Conservation (phyloP, 2,329 filamentous ascomycete genomes). For the Knufia fluminis region DNA sequence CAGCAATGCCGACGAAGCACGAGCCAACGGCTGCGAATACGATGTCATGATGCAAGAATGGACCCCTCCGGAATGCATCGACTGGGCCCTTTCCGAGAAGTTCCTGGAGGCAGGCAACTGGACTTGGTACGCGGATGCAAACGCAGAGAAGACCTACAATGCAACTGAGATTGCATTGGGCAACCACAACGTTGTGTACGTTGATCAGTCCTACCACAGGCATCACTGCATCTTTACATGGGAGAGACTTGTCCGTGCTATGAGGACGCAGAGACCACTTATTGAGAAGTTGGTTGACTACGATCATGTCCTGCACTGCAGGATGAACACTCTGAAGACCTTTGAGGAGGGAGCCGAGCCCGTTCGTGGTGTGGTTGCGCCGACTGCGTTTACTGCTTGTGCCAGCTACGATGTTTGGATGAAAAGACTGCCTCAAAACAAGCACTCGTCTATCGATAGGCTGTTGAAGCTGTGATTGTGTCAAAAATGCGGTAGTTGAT, state of each 20-base stretch:
- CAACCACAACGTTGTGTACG: constrained; percentile 21
- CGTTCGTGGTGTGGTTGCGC: constrained; percentile 21
- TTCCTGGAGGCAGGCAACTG: constrained; percentile 22
- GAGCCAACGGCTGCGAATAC: constrained; percentile 19
- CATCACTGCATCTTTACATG: constrained; percentile 23
- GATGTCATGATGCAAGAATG: constrained; percentile 24
- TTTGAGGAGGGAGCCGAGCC: constrained; percentile 15
- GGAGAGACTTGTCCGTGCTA: constrained; percentile 21
- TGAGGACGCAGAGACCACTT: constrained; percentile 19
- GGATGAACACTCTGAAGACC: constrained; percentile 21
- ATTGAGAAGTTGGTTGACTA: constrained; percentile 23
- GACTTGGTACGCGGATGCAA: constrained; percentile 22
- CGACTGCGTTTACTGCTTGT: constrained; percentile 20
- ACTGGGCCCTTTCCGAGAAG: constrained; percentile 17
- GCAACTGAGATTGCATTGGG: constrained; percentile 20
- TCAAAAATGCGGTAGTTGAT: too few species aligned
- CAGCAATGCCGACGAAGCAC: constrained; percentile 15
- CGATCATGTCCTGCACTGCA: constrained; percentile 23
- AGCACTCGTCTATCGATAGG: constrained; percentile 15
- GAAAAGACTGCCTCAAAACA: constrained; percentile 17
- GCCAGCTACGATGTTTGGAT: constrained; percentile 21
- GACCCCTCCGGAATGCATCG: constrained; percentile 19
- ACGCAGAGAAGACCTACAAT: constrained; percentile 10
- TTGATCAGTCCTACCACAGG: constrained; percentile 21
- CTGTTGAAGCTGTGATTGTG: neutral